Conservation (phyloP, 2,329 filamentous ascomycete genomes). For the Biscogniauxia mediterranea region DNA sequence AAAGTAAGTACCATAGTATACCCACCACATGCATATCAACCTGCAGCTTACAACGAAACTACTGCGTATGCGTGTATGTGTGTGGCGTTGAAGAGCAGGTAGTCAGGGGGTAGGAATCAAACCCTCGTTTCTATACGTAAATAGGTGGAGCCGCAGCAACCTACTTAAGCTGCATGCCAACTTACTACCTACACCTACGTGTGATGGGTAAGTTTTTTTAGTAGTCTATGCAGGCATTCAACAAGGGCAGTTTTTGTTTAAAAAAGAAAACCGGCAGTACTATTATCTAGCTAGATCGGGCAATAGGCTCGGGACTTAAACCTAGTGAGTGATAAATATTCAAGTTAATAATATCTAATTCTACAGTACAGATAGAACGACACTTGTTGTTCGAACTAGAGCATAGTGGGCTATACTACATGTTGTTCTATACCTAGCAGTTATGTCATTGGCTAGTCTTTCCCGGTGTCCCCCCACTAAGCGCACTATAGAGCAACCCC, state of each 20-base stretch:
- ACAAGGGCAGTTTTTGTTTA: neutral
- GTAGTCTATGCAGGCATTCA: neutral
- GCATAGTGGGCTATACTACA: neutral
- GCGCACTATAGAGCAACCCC: neutral
- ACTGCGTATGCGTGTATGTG: neutral
- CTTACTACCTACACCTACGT: neutral
- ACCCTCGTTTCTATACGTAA: neutral
- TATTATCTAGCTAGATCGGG: neutral
- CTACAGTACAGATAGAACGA: neutral
- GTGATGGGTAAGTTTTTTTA: neutral
- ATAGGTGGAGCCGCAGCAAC: neutral
- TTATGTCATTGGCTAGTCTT: neutral
- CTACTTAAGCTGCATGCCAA: too few species aligned
- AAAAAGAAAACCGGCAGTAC: neutral
- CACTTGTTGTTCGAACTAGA: neutral
- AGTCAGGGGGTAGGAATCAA: neutral
- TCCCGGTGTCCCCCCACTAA: neutral
- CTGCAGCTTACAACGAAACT: neutral
- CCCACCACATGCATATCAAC: neutral
- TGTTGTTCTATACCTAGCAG: neutral
- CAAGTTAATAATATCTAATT: neutral
- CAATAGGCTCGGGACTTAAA: neutral
- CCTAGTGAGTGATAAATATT: neutral
- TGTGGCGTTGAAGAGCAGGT: neutral
- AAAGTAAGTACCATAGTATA: neutral